phyloP scores from a whole-genome alignment of 345 rosid species.

The Kandelia obovata region DNA sequence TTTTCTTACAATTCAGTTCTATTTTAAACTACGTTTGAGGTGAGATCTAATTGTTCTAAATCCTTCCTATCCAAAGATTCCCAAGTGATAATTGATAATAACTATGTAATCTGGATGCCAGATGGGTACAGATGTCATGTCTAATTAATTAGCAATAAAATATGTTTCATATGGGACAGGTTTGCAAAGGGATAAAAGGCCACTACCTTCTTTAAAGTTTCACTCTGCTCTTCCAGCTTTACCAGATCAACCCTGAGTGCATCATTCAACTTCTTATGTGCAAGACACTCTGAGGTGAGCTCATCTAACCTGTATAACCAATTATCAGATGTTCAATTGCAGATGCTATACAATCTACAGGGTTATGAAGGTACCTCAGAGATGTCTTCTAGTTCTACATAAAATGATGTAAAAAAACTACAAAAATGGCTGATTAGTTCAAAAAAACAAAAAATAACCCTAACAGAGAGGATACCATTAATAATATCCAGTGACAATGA shows the following conservation, averaged over 20 bases:
- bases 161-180: not conserved
- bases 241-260: slow-evolving; percentile 50
- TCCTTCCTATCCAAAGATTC: too few species aligned
- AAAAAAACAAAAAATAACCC: not conserved
- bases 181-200: slow-evolving; percentile 6
- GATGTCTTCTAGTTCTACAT: not conserved
- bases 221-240: slow-evolving; percentile 59
- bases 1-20: too few species aligned
- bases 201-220: slow-evolving; percentile 53
- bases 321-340: slow-evolving; percentile 13
- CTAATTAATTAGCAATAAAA: too few species aligned
- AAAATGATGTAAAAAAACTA: not conserved
- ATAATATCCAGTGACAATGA: too few species aligned
- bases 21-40: too few species aligned
- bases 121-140: not conserved
- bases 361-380: not conserved
- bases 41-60: too few species aligned
- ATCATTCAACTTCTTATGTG: slow-evolving; percentile 56
- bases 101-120: not conserved
- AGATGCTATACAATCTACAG: too few species aligned
- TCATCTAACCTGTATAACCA: slow-evolving; percentile 60
- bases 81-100: too few species aligned
- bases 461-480: not conserved
- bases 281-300: slow-evolving; percentile 53
- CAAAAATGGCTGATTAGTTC: not conserved